A percentile compares a stretch with the other conserved stretches of the same genome.
These are phyloP conservation scores for Willaertia magna DNA, from an alignment of 208 protist species.

Conservation along the genomic window DNA sequence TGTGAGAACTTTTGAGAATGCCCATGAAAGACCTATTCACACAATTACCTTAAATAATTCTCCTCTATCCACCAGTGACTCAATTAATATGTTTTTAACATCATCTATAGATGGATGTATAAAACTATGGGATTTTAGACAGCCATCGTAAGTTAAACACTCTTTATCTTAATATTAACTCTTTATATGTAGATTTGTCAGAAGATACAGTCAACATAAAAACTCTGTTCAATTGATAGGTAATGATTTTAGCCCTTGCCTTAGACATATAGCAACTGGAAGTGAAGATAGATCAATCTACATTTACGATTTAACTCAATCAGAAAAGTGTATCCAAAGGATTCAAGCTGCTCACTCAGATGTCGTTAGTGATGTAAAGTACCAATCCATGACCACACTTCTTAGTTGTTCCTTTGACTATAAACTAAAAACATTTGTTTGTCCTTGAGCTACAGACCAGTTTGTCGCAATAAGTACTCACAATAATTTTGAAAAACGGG, in stretches of 20 bases:
- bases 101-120: slow-evolving; percentile 42
- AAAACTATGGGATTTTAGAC: slow-evolving; percentile 75
- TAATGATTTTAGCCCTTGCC: slow-evolving; percentile 7
- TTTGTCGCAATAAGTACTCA: too few species aligned
- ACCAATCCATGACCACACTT: background rate
- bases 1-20: background rate
- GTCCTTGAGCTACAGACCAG: too few species aligned
- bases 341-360: background rate
- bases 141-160: slow-evolving; percentile 30
- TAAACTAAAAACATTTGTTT: background rate
- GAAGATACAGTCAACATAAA: slow-evolving; percentile 12
- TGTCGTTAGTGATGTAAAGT: background rate
- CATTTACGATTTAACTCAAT: slow-evolving; percentile 15
- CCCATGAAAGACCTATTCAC: background rate
- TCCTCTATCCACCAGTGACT: background rate
- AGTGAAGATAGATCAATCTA: slow-evolving; percentile 20
- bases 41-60: background rate
- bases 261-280: slow-evolving; percentile 20
- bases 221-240: slow-evolving; percentile 17
- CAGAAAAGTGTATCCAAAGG: background rate
- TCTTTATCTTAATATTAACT: too few species aligned
- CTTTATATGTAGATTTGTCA: background rate
- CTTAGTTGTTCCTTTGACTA: background rate
- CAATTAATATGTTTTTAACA: slow-evolving; percentile 8
- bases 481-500: too few species aligned